Evolutionary conservation across 2,329 filamentous ascomycete genomes (phyloP), one percentile per base, ranked within the genome.

Genomic region (Pestalotiopsis sp.): DNA sequence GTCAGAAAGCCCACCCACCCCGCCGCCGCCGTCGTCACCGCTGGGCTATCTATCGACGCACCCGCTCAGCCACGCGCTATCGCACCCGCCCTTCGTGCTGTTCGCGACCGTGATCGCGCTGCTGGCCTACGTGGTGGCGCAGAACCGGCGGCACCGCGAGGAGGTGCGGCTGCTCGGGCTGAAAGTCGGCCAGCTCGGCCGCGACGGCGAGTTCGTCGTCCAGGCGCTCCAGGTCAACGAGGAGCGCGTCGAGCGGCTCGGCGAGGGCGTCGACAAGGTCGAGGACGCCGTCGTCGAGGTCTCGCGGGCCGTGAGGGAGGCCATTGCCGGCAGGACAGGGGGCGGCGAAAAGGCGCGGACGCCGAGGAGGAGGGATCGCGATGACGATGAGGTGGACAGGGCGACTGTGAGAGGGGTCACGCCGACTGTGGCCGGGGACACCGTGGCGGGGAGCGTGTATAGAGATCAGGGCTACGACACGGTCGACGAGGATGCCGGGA

Each of bases 31-130:
- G 4, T 31, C 14, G 4, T 31, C 59, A 17, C 27, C 59, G 13
- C n/a, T 62, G 0, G 59, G 12, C 36, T 62, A 62, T 9, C 14
- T 52, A 1, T 12, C 20, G 6, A 36, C 61, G 3, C 61, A 64
- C 25, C 39, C 39, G 4, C 39, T 64, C 4, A 23, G 36, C 25
- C 49, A 64, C 23, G 61, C 27, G n/a, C 39, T 64, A 0, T 7
- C 61, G 12, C 61, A 64, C 61, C 61, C 61, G 41, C 61, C 61
- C 1, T 52, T 64, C 20, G 61, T 64, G 61, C 61, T 64, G 6
- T 45, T 45, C 38, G 20, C 41, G 2, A 52, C 39, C 11, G 36
- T 64, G 5, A 52, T 64, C 17, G 38, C 38, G 4, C 61, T 64
- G n/a, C 41, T 64, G 3, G n/a, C 49, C 9, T 64, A 64, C 61